phyloP scores from a whole-genome alignment of 2,329 filamentous ascomycete species.

The Exophiala xenobiotica region DNA sequence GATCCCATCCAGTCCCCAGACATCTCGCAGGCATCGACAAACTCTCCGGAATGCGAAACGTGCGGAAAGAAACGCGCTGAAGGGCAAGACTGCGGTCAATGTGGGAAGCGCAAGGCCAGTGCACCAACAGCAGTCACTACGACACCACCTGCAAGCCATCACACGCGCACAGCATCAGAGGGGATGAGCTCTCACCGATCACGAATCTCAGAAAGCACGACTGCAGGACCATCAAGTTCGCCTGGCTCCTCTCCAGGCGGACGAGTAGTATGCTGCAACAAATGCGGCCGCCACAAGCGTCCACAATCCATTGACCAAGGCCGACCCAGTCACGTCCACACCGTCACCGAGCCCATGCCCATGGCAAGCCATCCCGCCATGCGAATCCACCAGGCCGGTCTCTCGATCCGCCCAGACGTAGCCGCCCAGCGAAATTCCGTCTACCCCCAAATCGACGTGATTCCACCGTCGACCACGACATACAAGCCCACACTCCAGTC shows the following conservation, averaged over 20 bases:
- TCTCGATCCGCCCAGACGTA: slow-evolving; percentile 18
- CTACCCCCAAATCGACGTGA: slow-evolving; percentile 26
- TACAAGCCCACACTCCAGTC: slow-evolving; percentile 14
- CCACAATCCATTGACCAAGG: slow-evolving; percentile 10
- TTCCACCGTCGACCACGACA: slow-evolving; percentile 22
- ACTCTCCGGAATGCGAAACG: slow-evolving; percentile 11
- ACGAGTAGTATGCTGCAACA: slow-evolving; percentile 10
- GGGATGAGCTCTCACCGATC: slow-evolving; percentile 17
- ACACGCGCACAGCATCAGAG: slow-evolving; percentile 14
- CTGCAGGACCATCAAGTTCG: slow-evolving; percentile 19
- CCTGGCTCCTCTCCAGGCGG: slow-evolving; percentile 10
- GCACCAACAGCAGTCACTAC: not conserved
- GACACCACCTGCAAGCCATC: slow-evolving; percentile 2
- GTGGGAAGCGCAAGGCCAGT: slow-evolving; percentile 23
- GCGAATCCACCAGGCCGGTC: slow-evolving; percentile 12
- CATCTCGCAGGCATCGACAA: slow-evolving; percentile 6
- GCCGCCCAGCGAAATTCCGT: slow-evolving; percentile 5
- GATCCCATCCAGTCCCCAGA: slow-evolving; percentile 10
- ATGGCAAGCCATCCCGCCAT: slow-evolving; percentile 16
- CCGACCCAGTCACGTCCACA: slow-evolving; percentile 2
- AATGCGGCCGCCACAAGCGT: slow-evolving; percentile 23
- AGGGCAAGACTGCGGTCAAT: slow-evolving; percentile 24
- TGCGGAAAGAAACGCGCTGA: slow-evolving; percentile 22
- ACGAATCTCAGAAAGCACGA: slow-evolving; percentile 13
- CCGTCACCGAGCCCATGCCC: slow-evolving; percentile 11